Evolutionary conservation across 2,329 filamentous ascomycete genomes (phyloP), one percentile per base, ranked within the genome.

Genomic region (Xylariaceae sp.): DNA sequence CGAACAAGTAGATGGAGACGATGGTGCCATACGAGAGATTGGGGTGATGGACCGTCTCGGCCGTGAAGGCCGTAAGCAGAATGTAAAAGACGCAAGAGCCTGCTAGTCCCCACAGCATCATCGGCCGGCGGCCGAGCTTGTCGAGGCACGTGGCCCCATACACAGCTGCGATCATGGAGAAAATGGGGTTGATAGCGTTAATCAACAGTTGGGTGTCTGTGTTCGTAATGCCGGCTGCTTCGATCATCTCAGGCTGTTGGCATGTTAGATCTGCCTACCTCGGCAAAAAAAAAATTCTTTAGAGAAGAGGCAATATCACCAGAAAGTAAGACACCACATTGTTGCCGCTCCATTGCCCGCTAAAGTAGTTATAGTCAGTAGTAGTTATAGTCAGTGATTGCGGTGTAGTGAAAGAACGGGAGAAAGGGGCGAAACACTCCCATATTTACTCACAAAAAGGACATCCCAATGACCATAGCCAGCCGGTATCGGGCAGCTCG

Each of bases 381-480:
- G 8, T n/a, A 6, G 24, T 20, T 9, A 1, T n/a, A 21, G 4
- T n/a, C 50, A 35, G 4, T 9, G 11, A 30, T 7, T 13, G 13
- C 7, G 27, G 27, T 13, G 7, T 30, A 8, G 13, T 30, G 27
- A 13, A 30, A 36, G 15, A n/a, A 13, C 9, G 9, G 16, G 1
- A 26, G 4, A 8, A 16, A 13, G 21, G 6, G 15, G 23, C n/a
- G 4, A 6, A 23, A 11, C 13, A 35, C 23, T 23, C 8, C n/a
- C 11, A 10, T 6, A 9, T 36, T 11, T 26, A 39, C 57, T 55
- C 36, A 60, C 57, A 83, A 80, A 65, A 82, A 81, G 0, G 75
- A 72, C 76, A 82, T 81, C 13, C 69, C 71, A 21, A 81, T 67
- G 2, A 81, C 76, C 66, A 81, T 77, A 63, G 74, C 74, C 2